Evolutionary conservation across 805 yeast genomes (phyloP).

Genomic region (Cyberlindnera americana): DNA sequence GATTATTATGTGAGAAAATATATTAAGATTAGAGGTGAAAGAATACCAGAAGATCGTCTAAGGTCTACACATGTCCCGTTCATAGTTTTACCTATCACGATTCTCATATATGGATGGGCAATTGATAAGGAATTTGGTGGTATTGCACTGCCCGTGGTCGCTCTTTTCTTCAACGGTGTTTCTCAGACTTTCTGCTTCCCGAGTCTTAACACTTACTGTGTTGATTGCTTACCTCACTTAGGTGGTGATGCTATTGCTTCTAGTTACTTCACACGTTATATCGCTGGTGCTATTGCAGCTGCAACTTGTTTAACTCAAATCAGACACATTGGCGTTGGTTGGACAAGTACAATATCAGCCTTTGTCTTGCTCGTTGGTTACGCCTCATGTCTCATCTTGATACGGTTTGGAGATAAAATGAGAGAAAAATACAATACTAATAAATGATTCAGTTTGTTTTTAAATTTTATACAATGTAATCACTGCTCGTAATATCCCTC

Average conservation of each 20-base stretch:
- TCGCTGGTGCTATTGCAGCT: slow-evolving; percentile 48
- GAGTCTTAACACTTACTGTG: slow-evolving; percentile 51
- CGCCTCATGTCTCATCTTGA: slow-evolving; percentile 2
- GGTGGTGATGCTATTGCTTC: slow-evolving; percentile 54
- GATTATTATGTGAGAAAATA: slow-evolving; percentile 44
- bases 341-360: slow-evolving; percentile 50
- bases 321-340: slow-evolving; percentile 48
- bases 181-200: slow-evolving; percentile 52
- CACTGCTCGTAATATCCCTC: too few relatives aligned
- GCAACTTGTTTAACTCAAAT: slow-evolving; percentile 46
- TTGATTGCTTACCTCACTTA: slow-evolving; percentile 51
- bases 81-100: slow-evolving; percentile 40
- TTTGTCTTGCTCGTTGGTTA: slow-evolving; percentile 17
- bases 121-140: slow-evolving; percentile 45
- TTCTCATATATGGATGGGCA: slow-evolving; percentile 36
- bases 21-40: slow-evolving; percentile 32
- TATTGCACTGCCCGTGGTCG: slow-evolving; percentile 47
- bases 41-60: slow-evolving; percentile 52
- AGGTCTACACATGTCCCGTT: slow-evolving; percentile 36
- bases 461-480: too few relatives aligned
- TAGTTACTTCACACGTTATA: slow-evolving; percentile 46
- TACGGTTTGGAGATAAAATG: slow-evolving; percentile 1
- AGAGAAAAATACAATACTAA: background rate
- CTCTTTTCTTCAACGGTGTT: slow-evolving; percentile 44
- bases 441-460: too few relatives aligned